Conservation (phyloP, 73 alveolate genomes). For the Paramecium octaurelia region DNA sequence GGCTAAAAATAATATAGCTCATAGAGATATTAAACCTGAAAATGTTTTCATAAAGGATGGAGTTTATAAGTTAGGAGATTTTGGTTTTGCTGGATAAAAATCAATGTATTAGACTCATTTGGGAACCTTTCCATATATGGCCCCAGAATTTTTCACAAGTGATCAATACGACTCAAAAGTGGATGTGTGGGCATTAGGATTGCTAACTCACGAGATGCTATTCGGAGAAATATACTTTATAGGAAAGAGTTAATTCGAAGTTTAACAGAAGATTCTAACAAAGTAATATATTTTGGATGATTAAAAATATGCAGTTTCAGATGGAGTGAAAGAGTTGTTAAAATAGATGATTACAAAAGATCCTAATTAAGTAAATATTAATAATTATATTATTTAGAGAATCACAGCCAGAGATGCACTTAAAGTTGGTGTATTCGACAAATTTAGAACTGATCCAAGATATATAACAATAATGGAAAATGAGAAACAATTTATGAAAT, state of each 20-base stretch:
- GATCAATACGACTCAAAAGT: slow-evolving; percentile 44
- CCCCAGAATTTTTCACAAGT: slow-evolving; percentile 51
- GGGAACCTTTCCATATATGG: slow-evolving; percentile 63
- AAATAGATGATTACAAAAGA: background rate
- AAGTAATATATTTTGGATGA: background rate
- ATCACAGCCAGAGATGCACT: background rate
- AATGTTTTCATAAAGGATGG: slow-evolving; percentile 48
- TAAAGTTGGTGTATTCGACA: background rate
- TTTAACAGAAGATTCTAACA: slow-evolving; percentile 6
- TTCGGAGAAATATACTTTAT: slow-evolving; percentile 41
- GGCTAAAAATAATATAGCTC: slow-evolving; percentile 42
- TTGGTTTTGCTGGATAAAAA: slow-evolving; percentile 58
- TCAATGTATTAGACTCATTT: slow-evolving; percentile 42
- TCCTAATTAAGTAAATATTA: background rate
- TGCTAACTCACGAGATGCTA: slow-evolving; percentile 40
- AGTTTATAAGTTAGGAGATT: slow-evolving; percentile 51
- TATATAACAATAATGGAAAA: background rate
- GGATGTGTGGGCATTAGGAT: slow-evolving; percentile 59
- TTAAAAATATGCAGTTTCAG: background rate
- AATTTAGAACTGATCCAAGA: background rate
- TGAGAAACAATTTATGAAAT: background rate
- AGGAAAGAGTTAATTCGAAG: slow-evolving; percentile 56
- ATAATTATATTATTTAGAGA: background rate
- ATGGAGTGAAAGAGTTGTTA: background rate
- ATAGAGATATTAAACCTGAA: slow-evolving; percentile 58